Evolutionary conservation across 345 rosid species (phyloP).

Genomic region (Cochlearia excelsa): DNA sequence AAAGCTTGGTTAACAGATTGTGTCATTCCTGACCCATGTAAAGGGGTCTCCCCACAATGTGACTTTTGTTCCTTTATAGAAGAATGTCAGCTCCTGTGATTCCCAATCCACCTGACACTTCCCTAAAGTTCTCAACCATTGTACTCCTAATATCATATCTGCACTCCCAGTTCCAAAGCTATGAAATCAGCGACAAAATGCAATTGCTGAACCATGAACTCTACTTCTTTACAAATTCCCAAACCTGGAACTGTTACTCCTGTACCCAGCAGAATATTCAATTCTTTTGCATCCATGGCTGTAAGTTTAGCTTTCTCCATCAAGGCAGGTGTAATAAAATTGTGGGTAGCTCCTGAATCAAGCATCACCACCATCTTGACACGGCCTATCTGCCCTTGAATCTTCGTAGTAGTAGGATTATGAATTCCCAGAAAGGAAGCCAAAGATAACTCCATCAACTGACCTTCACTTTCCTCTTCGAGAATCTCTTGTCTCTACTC

Average conservation of each 20-base stretch:
- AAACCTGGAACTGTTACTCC: not conserved
- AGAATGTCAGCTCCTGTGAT: not conserved
- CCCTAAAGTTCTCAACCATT: not conserved
- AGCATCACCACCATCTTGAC: not conserved
- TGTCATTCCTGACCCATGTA: too few species aligned
- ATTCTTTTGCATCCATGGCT: not conserved
- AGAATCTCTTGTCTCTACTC: too few species aligned
- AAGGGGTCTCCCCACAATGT: too few species aligned
- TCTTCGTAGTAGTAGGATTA: not conserved
- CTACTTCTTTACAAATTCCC: not conserved
- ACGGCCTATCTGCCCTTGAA: not conserved
- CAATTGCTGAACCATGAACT: not conserved
- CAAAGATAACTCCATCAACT: not conserved
- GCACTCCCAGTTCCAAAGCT: too few species aligned
- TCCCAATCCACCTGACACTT: not conserved
- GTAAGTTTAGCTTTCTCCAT: not conserved
- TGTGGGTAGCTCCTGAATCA: not conserved
- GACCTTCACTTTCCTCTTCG: too few species aligned
- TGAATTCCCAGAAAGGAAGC: not conserved
- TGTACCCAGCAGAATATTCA: not conserved
- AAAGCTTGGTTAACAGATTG: too few species aligned
- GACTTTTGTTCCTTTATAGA: too few species aligned
- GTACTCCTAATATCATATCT: not conserved
- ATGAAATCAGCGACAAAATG: not conserved
- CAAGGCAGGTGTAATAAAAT: not conserved